Base-by-base conservation (phyloP, 1,139 yeast species). In the Candida pseudoviswanathii region DNA sequence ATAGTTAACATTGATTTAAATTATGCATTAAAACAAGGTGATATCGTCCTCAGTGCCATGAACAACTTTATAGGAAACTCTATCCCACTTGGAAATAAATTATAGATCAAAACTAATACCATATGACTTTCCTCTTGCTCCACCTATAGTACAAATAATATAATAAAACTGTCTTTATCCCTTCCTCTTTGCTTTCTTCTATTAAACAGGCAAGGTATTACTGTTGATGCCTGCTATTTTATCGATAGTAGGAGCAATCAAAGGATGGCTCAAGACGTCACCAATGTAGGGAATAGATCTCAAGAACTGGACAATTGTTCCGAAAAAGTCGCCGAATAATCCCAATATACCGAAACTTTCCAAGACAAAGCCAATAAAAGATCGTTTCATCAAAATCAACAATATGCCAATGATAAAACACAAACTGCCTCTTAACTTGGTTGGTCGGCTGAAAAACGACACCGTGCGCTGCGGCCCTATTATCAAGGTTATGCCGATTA, bases 231-330 rank as follows among this genome's bases (percentile, higher is more conserved):
- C 80, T 2, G 81, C 80, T 39, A 74, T 61, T 55, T 78, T 67
- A 59, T 76, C 79, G 47, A 76, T 70, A 34, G 77, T 81, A 16
- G 98, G 98, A 1, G 97, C 97, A 43, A 94, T 69, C 11, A 73
- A 68, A 1, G 98, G 98, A 64, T 86, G 84, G 44, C 94, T 85
- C 54, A 94, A 78, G 5, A 91, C 55, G 40, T 96, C 95, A 0
- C 99, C 99, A 54, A 94, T 84, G 50, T 89, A 66, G 2, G 99
- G 99, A 62, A 94, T 71, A 2, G 96, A 86, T 63, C 97, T 79
- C 60, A 94, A 77, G 62, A 94, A 92, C 58, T 89, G 89, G n/a
- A 94, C 81, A 50, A 94, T 85, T 24, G 96, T 89, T 10, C 96
- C 94, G 62, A 90, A 86, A 65, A 90, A 89, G 67, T 90, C 96